Conservation (phyloP, 2,329 filamentous ascomycete genomes). For the Dothideomycetes sp. region DNA sequence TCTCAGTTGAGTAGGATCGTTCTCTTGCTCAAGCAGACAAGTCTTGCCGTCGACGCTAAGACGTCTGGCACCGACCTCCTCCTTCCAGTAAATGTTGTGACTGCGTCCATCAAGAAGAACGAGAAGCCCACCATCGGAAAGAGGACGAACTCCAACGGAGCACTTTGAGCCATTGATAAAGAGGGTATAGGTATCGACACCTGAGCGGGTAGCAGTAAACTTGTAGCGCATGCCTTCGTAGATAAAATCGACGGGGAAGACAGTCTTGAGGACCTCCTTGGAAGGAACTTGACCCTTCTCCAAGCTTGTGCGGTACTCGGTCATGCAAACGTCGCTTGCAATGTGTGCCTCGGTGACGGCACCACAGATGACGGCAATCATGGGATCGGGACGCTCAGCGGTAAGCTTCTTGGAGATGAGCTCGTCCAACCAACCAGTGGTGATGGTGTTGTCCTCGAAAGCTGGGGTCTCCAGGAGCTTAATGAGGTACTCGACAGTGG, state of each 20-base stretch:
- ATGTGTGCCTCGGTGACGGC: constrained; percentile 91
- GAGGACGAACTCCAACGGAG: constrained; percentile 79
- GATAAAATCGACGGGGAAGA: constrained; percentile 97
- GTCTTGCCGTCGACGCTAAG: constrained; percentile 97
- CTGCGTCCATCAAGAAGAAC: constrained; percentile 84
- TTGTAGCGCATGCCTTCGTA: constrained; percentile 96
- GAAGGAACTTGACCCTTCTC: constrained; percentile 96
- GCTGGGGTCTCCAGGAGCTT: constrained; percentile 97
- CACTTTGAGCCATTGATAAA: constrained; percentile 99
- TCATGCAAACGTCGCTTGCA: constrained; percentile 79
- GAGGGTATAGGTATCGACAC: constrained; percentile 85
- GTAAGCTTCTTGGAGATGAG: constrained; percentile 96
- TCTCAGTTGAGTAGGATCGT: constrained; percentile 92
- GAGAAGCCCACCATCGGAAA: constrained; percentile 87
- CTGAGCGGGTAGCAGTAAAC: constrained; percentile 91
- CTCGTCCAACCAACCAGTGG: constrained; percentile 96
- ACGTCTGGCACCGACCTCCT: constrained; percentile 91
- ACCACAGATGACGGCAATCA: constrained; percentile 89
- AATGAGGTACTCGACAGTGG: constrained; percentile 96
- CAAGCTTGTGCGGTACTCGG: constrained; percentile 75
- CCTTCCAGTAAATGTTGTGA: constrained; percentile 99
- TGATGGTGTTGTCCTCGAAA: constrained; percentile 98
- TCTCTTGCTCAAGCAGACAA: constrained; percentile 94
- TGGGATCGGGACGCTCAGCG: constrained; percentile 85
- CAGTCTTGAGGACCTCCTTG: constrained; percentile 94